Conservation (phyloP, 768 basidiomycete genomes). For the Panus rudis region DNA sequence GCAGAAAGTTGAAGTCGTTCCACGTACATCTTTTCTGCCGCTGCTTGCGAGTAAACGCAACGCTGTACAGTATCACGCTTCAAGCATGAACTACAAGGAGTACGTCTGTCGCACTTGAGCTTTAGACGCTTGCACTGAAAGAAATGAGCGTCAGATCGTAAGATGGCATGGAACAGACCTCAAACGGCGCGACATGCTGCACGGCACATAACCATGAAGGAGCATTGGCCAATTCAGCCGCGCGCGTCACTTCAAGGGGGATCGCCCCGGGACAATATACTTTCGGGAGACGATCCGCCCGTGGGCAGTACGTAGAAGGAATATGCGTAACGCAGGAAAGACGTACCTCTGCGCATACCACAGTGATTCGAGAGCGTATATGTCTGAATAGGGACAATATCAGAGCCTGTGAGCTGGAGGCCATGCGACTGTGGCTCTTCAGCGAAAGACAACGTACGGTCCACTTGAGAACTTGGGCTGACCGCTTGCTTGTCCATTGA, state of each 20-base stretch:
- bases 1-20: constrained; percentile 5
- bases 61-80: constrained; percentile 70
- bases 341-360: constrained; percentile 74
- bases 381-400: constrained; percentile 38
- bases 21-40: constrained; percentile 77
- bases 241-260: background rate
- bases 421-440: background rate
- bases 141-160: background rate
- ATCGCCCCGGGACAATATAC: background rate
- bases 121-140: constrained; percentile 80
- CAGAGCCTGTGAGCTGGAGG: no score
- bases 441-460: constrained; percentile 8
- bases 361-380: constrained; percentile 71
- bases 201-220: no score
- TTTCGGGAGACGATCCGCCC: background rate
- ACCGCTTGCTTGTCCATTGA: background rate
- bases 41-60: constrained; percentile 75
- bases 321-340: background rate
- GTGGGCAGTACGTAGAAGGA: background rate
- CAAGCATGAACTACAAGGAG: constrained; percentile 70
- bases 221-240: background rate
- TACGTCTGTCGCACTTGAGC: constrained; percentile 75
- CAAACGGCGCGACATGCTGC: background rate
- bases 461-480: constrained; percentile 5
- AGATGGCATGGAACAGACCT: constrained; percentile 3